Evolutionary conservation across 2,329 filamentous ascomycete species (phyloP).

Genomic region (Fusarium sp.): DNA sequence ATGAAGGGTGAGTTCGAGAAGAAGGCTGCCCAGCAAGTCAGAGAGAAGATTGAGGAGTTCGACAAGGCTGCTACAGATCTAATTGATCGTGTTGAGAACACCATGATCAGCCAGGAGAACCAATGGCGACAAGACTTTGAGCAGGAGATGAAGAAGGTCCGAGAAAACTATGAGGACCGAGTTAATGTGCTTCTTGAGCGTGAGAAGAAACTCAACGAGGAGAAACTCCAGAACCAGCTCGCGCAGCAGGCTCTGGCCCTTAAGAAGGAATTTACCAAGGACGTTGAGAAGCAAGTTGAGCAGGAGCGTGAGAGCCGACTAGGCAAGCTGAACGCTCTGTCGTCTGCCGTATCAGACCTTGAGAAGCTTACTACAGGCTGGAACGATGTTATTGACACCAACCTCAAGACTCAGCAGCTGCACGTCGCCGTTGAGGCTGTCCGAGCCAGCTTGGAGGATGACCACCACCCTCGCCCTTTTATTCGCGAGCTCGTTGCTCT

Average conservation of each 20-base stretch:
- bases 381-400: slow-evolving; percentile 90
- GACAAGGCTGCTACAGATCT: slow-evolving; percentile 88
- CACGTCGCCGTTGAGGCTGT: slow-evolving; percentile 96
- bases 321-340: slow-evolving; percentile 84
- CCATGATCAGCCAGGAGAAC: slow-evolving; percentile 82
- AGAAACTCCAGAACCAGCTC: slow-evolving; percentile 84
- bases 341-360: slow-evolving; percentile 79
- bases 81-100: slow-evolving; percentile 85
- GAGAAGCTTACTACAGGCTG: slow-evolving; percentile 89
- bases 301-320: slow-evolving; percentile 87
- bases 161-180: slow-evolving; percentile 81
- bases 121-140: slow-evolving; percentile 90
- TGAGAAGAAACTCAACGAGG: slow-evolving; percentile 81
- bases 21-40: slow-evolving; percentile 79
- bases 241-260: slow-evolving; percentile 90
- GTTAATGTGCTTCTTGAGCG: slow-evolving; percentile 82
- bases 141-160: slow-evolving; percentile 82
- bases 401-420: slow-evolving; percentile 93
- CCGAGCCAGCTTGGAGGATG: slow-evolving; percentile 80
- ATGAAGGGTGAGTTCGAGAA: slow-evolving; percentile 76
- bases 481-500: slow-evolving; percentile 92
- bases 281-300: slow-evolving; percentile 85
- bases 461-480: slow-evolving; percentile 80
- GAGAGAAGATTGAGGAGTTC: slow-evolving; percentile 78
- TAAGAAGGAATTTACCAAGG: slow-evolving; percentile 83